Evolutionary conservation across 164 flowering plant species (phyloP), one percentile per base, ranked within the genome.

Genomic region (Nymphaea thermarum): DNA sequence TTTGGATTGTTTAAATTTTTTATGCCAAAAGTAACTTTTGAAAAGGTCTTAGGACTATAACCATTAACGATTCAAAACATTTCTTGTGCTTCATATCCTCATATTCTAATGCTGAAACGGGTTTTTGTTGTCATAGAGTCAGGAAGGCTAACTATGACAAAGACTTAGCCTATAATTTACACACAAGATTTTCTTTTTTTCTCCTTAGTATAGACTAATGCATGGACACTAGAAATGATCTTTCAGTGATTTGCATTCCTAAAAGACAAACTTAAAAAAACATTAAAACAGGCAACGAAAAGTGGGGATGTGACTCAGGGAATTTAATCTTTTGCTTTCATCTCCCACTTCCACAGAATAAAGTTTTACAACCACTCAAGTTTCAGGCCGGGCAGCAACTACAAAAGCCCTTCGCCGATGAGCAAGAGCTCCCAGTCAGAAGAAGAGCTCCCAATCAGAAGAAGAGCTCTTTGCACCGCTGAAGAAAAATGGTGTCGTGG

Each of bases 271-370:
- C 12, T 63, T 65, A 59, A 69, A 66, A 71, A 76, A 68, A 75
- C 63, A 72, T 70, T 60, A 66, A 75, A 73, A 76, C 67, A 67
- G 74, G 73, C 71, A 72, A 69, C 74, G 75, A 75, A 77, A 80
- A 81, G 81, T 74, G 65, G 43, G 75, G 82, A 83, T 82, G 68
- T 78, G 81, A 78, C 71, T 65, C 78, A 72, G 68, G 77, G 81
- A 82, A 82, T 77, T 79, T 78, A 15, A 51, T 51, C 57, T 10
- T 84, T 82, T 82, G 79, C 84, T 80, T 82, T 79, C 72, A 70
- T 14, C 53, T 79, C 78, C 72, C 81, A 81, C 76, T 75, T 77
- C 76, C 80, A 53, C 41, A 62, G 51, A 42, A 42, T 17, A 64
- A 64, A 45, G 55, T 43, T 43, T 61, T 61, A 8, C 42, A 15